Base-by-base conservation (phyloP, 768 basidiomycete genomes). In the Asterophora lycoperdoides region DNA sequence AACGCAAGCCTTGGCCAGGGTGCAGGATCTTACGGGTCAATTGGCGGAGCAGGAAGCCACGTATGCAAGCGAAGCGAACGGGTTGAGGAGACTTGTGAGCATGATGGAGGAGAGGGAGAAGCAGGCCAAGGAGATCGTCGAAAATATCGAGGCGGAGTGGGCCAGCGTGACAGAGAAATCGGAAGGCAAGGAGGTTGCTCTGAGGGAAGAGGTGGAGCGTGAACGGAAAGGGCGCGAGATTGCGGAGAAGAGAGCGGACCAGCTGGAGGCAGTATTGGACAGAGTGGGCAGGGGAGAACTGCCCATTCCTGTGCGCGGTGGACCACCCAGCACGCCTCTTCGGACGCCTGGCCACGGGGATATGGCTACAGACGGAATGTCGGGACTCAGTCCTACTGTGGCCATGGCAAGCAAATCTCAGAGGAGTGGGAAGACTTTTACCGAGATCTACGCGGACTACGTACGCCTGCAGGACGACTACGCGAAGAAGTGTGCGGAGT, bases 401-500 rank as follows among this genome's bases (percentile, higher is more conserved):
- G 85, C 87, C 4, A 82, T 95, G 72, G 91, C 86, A 6, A 84
- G 84, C 67, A 81, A 76, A 53, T 79, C 85, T 17, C 92, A 93
- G 69, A 83, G 80, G 64, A 79, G 74, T 20, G 91, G 89, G 23
- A 89, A 89, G 75, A 89, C 88, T 1, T 95, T 95, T 69, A 95
- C 95, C 0, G 89, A 96, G 60, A 85, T 98, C 17, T 97, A 96
- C 63, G 79, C 88, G 13, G 92, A 96, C 61, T 91, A 91, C 56
- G 83, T 95, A 30, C 79, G 81, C 46, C 76, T 94, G 34, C 86
- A 96, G 63, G 89, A 89, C 19, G 88, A 93, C 26, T 83, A 83
- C 47, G 77, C 80, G 15, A 78, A 74, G 64, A 90, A 92, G 66
- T 83, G 79, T 44, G 75, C 81, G 4, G 94, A 98, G 68, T 89